These are phyloP conservation scores for Pontederia paniculata DNA, from an alignment of 176 grass and related monocot genomes.

Conservation along the genomic window DNA sequence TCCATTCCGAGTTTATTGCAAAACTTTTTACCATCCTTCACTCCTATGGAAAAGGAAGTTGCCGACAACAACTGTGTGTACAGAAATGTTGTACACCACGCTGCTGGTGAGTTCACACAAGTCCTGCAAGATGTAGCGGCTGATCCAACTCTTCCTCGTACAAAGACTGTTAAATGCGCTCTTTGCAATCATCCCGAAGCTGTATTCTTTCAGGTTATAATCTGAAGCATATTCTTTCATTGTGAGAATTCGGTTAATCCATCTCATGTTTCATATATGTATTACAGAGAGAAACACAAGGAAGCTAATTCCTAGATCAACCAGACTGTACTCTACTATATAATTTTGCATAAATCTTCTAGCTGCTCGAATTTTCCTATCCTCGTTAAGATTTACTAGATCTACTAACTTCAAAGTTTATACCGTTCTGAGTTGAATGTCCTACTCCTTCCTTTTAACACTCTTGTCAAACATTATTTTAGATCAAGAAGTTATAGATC, in stretches of 20 bases:
- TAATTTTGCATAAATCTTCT: too few species aligned
- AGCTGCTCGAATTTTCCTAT: too few species aligned
- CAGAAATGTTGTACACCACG: conserved; percentile 64
- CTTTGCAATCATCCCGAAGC: conserved; percentile 58
- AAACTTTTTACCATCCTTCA: neutral
- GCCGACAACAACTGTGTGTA: conserved; percentile 69
- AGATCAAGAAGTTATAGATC: too few species aligned
- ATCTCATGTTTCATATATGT: neutral
- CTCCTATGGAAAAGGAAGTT: conserved; percentile 33
- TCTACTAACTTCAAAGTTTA: too few species aligned
- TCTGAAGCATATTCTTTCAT: neutral
- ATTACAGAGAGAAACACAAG: neutral
- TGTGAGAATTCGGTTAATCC: too few species aligned
- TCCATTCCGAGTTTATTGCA: neutral
- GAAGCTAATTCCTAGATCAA: too few species aligned
- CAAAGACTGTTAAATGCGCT: conserved; percentile 43
- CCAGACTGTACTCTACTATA: too few species aligned
- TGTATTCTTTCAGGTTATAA: conserved; percentile 65
- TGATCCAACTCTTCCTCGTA: conserved; percentile 67
- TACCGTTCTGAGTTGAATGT: too few species aligned
- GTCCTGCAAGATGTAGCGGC: conserved; percentile 77
- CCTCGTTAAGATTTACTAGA: too few species aligned
- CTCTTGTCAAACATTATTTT: too few species aligned
- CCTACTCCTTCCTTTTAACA: too few species aligned
- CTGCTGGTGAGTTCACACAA: conserved; percentile 63